Evolutionary conservation across 2,329 filamentous ascomycete species (phyloP).

Genomic region (Hypoxylon sp.): DNA sequence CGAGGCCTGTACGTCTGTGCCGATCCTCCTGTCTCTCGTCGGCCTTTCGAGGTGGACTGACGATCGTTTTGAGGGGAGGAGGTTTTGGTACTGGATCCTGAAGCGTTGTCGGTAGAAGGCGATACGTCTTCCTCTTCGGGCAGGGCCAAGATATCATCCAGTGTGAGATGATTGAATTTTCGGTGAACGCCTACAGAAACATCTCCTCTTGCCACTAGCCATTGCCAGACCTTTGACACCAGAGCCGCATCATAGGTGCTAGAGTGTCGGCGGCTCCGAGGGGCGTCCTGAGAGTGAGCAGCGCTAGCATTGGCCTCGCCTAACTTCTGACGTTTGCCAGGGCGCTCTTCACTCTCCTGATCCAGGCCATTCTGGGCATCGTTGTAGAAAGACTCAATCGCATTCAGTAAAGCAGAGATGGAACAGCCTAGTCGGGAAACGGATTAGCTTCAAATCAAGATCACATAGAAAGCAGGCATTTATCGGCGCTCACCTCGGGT

Average conservation of each 20-base stretch:
- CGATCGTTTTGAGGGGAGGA: slow-evolving; percentile 6
- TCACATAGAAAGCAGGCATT: background rate
- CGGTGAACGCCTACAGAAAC: slow-evolving; percentile 50
- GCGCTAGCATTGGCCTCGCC: background rate
- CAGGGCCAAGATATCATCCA: slow-evolving; percentile 51
- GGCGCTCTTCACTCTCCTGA: background rate
- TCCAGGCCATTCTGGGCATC: background rate
- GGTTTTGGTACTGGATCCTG: slow-evolving; percentile 4
- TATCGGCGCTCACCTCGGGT: slow-evolving; percentile 48
- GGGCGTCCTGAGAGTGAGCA: background rate
- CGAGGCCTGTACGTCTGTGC: slow-evolving; percentile 32
- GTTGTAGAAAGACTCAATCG: slow-evolving; percentile 41
- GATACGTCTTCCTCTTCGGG: slow-evolving; percentile 44
- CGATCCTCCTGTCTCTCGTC: background rate
- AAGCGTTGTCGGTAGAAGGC: background rate
- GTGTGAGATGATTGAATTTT: slow-evolving; percentile 48
- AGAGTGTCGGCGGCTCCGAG: slow-evolving; percentile 12
- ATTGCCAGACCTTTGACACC: slow-evolving; percentile 53
- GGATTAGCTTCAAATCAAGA: slow-evolving; percentile 25
- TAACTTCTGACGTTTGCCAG: background rate
- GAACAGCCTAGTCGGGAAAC: slow-evolving; percentile 39
- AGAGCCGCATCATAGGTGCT: slow-evolving; percentile 44
- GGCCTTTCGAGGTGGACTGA: background rate
- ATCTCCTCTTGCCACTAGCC: slow-evolving; percentile 51
- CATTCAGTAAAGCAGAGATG: slow-evolving; percentile 38